Evolutionary conservation across 139 green algal species (phyloP).

Genomic region (Raphidocelis subcapitata): DNA sequence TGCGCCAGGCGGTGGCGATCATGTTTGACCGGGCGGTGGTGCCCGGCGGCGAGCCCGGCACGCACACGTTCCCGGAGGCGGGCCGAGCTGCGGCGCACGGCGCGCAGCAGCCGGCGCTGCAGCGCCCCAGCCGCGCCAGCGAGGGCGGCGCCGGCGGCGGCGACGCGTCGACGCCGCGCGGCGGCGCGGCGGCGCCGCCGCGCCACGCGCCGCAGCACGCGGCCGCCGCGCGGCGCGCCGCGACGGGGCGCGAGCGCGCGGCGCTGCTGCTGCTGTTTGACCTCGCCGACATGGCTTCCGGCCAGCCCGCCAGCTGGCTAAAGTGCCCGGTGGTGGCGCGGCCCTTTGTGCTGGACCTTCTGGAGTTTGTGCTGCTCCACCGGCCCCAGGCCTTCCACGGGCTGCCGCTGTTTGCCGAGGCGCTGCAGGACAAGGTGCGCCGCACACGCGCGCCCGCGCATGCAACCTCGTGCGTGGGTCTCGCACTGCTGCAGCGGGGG

Average conservation of each 20-base stretch:
- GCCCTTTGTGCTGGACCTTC: slow-evolving; percentile 72
- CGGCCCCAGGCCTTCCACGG: slow-evolving; percentile 54
- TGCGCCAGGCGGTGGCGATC: slow-evolving; percentile 81
- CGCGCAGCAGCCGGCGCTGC: not conserved
- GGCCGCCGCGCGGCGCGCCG: not conserved
- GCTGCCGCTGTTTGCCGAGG: slow-evolving; percentile 38
- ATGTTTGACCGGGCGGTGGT: slow-evolving; percentile 66
- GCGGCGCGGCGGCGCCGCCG: not conserved
- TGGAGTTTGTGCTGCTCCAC: slow-evolving; percentile 79
- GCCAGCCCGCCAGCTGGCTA: slow-evolving; percentile 10
- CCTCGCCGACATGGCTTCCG: slow-evolving; percentile 13
- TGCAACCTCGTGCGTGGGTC: no score
- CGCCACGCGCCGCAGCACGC: no score
- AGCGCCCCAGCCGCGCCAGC: not conserved
- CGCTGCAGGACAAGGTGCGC: slow-evolving; percentile 55
- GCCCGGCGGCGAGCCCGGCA: not conserved
- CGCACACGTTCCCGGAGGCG: not conserved
- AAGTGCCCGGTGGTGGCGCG: slow-evolving; percentile 52
- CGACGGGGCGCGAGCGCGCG: slow-evolving; percentile 6
- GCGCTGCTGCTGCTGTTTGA: slow-evolving; percentile 21
- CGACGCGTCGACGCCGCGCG: not conserved
- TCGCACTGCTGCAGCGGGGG: no score
- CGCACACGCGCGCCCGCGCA: not conserved
- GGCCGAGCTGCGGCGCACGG: not conserved
- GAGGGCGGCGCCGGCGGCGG: slow-evolving; percentile 1